phyloP scores from a whole-genome alignment of 805 yeast genomes.

The Isabelozyma heimii region DNA sequence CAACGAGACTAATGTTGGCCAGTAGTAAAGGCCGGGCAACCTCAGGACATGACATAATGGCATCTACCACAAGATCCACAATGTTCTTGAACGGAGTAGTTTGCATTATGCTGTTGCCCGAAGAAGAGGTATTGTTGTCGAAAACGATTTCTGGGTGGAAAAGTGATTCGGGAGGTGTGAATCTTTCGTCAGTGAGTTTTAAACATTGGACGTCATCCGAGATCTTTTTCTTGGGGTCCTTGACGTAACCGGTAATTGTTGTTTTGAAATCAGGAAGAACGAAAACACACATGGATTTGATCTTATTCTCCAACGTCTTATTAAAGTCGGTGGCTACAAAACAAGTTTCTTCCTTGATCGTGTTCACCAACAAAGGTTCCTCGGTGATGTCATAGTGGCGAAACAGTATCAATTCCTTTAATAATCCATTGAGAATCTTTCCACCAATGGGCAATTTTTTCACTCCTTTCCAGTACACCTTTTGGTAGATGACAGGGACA shows the following conservation, averaged over 20 bases:
- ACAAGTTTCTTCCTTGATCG: conserved; percentile 77
- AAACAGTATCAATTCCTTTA: conserved; percentile 82
- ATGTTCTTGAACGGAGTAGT: conserved; percentile 60
- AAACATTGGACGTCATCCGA: conserved; percentile 62
- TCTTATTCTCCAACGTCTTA: conserved; percentile 38
- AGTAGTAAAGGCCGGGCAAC: conserved; percentile 69
- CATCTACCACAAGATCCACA: conserved; percentile 74
- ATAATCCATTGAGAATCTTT: conserved; percentile 71
- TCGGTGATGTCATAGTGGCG: conserved; percentile 92
- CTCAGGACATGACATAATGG: conserved; percentile 70
- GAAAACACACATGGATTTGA: conserved; percentile 55
- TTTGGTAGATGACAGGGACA: conserved; percentile 78
- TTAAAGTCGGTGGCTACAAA: conserved; percentile 63
- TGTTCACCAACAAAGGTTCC: conserved; percentile 80
- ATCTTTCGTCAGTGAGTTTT: conserved; percentile 76
- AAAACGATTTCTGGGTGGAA: conserved; percentile 76
- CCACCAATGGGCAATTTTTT: conserved; percentile 86
- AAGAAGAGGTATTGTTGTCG: conserved; percentile 29
- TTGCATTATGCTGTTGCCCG: conserved; percentile 29
- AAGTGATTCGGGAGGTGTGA: conserved; percentile 80
- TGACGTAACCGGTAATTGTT: conserved; percentile 71
- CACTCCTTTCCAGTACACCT: conserved; percentile 73
- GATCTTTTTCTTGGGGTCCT: conserved; percentile 22
- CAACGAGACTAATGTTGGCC: conserved; percentile 76
- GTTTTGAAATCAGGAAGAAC: conserved; percentile 86